Evolutionary conservation across 371 early-diverging fungal species (phyloP), one percentile per base, ranked within the genome.

Genomic region (Entomophthora muscae): DNA sequence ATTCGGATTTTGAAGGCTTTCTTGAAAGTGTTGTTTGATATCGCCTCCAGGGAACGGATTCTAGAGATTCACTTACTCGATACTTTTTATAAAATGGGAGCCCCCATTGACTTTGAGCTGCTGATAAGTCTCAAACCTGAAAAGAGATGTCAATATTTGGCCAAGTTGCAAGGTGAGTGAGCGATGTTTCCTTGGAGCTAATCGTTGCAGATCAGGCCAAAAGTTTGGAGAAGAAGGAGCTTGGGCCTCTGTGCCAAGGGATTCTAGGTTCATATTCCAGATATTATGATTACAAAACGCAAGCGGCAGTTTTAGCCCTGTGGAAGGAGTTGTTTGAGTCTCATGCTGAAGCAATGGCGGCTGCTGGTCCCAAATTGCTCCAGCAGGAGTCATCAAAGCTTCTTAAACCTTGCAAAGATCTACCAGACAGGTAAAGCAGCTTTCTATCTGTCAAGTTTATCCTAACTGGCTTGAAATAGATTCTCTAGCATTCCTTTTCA

Each of bases 401-500:
- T 42, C 17, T 42, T 10, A 42, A 42, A 42, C 42, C 42, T 5
- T 17, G 17, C 42, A 42, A 42, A 17, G 42, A 17, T 42, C 17
- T 42, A 42, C 42, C 42, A 10, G 42, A 42, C 17, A 42, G 42
- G 42, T 42, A 42, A 17, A 42, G 42, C 5, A 10, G 42, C 42
- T 42, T 17, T 42, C 17, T 42, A 10, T 10, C 5, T 10, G 17
- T 17, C 42, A 17, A 42, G 42, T 17, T 42, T 17, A 17, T 42
- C 17, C 17, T 42, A 42, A 42, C 42, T 5, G 42, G 5, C 17
- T 42, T 42, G 17, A 10, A 17, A 42, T 17, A 57, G 58, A 29
- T 57, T 57, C 21, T 29, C 58, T 2, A 57, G 58, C 31, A 57
- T 57, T 21, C 58, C 58, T 30, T 31, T 57, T 29, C 29, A 31